Base-by-base conservation (phyloP, 108 stramenopile genomes). In the Seminavis robusta region DNA sequence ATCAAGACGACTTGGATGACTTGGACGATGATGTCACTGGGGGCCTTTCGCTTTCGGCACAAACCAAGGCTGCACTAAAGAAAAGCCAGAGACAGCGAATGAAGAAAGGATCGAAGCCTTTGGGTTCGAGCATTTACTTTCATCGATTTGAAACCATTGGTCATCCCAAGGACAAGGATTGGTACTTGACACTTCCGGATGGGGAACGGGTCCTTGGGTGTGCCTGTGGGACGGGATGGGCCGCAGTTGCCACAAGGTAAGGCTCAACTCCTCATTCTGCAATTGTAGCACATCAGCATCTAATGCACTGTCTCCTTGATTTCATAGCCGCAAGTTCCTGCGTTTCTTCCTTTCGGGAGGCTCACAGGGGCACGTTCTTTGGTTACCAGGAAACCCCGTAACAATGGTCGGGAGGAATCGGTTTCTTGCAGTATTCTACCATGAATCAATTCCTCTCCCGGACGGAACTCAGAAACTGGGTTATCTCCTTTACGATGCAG, bases 401-500 rank as follows among this genome's bases (percentile, higher is more conserved):
- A 86, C 92, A 0, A 76, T 90, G 48, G 81, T 78, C 19, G 87
- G 88, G n/a, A 73, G 84, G 25, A 67, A 54, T 29, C 74, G 74
- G 19, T 84, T 88, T 30, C 37, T 83, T 28, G 85, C 75, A 19
- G 85, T 89, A 1, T 54, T 92, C 47, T 88, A 84, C 38, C 90
- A 92, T 48, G 74, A 76, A 17, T 25, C 46, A 41, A 41, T 30
- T 27, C 86, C 90, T 1, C 55, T 86, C 48, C 32, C 58, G 21
- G 86, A 92, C 77, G 81, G 79, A 31, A 92, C 86, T 6, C 90
- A 92, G 62, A 65, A 84, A 38, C 69, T 92, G n/a, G 84, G 71
- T 3, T 92, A 79, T 43, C 45, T 71, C 8, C 44, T 92, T 20
- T 82, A 79, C 60, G 86, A 92, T 59, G 84, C 80, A 9, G 41